phyloP scores from a whole-genome alignment of 164 flowering plant species.

The Litsea cubeba region DNA sequence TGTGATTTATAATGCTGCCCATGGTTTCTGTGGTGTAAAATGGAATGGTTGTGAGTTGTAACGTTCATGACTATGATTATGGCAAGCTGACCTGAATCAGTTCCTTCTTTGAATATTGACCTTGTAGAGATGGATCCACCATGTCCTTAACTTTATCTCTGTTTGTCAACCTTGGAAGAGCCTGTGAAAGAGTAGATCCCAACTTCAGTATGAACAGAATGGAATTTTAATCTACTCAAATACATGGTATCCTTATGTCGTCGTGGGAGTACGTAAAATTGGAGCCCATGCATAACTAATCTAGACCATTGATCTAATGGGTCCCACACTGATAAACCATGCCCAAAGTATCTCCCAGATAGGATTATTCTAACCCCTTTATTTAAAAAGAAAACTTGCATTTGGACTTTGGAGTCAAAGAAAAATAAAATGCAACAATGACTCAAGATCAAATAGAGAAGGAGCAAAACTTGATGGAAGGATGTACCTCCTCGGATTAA shows the following conservation, averaged over 20 bases:
- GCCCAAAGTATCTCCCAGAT: not conserved
- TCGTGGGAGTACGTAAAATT: not conserved
- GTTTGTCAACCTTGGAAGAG: constrained; percentile 85
- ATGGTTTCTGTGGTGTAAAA: not conserved
- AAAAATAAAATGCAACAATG: too few relatives aligned
- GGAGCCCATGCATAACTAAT: not conserved
- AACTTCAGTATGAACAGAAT: not conserved
- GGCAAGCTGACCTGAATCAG: constrained; percentile 70
- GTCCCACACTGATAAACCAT: not conserved
- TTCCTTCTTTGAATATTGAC: constrained; percentile 75
- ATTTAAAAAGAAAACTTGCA: too few relatives aligned
- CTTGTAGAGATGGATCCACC: constrained; percentile 81
- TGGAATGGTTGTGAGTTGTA: not conserved
- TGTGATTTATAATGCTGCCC: too few relatives aligned
- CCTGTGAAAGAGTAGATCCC: constrained; percentile 37
- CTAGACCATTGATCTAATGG: not conserved
- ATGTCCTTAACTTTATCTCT: constrained; percentile 72
- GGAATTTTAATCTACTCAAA: constrained; percentile 29
- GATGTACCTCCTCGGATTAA: too few relatives aligned
- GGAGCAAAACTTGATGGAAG: too few relatives aligned
- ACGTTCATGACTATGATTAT: not conserved
- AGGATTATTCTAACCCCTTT: too few relatives aligned
- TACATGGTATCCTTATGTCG: constrained; percentile 12
- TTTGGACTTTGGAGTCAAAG: not conserved
- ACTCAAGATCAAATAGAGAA: too few relatives aligned